phyloP scores from a whole-genome alignment of 139 green algal genomes.

The Chlorella sp. region DNA sequence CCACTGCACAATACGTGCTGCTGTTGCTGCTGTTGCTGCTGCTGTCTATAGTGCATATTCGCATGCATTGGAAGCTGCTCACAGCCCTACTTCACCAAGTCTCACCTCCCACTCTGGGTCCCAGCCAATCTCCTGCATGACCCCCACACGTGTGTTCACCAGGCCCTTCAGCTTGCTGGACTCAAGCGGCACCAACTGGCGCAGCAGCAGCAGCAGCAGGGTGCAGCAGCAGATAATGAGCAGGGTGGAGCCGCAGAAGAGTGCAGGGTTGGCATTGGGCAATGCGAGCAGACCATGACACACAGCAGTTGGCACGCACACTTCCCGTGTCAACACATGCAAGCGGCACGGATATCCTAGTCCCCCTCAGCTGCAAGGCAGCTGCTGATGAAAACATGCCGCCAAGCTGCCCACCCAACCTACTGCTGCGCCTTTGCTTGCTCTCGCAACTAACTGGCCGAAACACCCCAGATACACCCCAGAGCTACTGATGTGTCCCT shows the following conservation, averaged over 20 bases:
- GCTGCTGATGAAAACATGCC: not conserved
- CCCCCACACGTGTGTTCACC: slow-evolving; percentile 43
- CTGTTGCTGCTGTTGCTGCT: too few relatives aligned
- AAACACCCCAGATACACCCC: not conserved
- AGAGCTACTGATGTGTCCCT: not conserved
- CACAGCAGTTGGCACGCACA: too few relatives aligned
- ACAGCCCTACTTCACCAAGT: too few relatives aligned
- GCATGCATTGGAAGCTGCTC: too few relatives aligned
- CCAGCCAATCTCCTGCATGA: slow-evolving; percentile 44
- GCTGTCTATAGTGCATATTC: too few relatives aligned
- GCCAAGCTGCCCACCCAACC: not conserved
- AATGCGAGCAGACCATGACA: too few relatives aligned
- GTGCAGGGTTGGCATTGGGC: too few relatives aligned
- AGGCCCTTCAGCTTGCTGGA: slow-evolving; percentile 42
- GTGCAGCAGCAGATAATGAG: not conserved
- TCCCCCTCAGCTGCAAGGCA: not conserved
- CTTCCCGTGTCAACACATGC: too few relatives aligned
- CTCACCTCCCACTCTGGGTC: slow-evolving; percentile 88
- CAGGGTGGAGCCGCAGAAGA: too few relatives aligned
- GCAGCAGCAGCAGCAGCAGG: not conserved
- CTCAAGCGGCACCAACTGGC: slow-evolving; percentile 56
- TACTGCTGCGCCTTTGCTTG: not conserved
- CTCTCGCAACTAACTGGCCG: not conserved
- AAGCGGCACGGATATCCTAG: not conserved
- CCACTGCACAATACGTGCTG: too few relatives aligned